Evolutionary conservation across 2,329 filamentous ascomycete genomes (phyloP).

Genomic region (Pyricularia grisea): DNA sequence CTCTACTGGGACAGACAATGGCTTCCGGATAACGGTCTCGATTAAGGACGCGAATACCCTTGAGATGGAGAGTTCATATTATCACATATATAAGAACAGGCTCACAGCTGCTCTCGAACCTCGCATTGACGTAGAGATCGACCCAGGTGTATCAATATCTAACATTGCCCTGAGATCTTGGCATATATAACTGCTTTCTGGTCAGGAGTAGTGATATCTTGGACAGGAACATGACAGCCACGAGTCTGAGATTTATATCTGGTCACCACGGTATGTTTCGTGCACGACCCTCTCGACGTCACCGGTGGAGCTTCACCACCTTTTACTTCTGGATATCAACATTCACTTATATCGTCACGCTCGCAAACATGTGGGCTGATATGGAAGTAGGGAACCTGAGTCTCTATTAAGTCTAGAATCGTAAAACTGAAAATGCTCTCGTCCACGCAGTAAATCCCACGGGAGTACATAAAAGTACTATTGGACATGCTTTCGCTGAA

Average conservation of each 20-base stretch:
- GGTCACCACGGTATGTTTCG: not conserved
- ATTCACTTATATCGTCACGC: too few relatives aligned
- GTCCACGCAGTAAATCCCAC: too few relatives aligned
- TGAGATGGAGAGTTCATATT: not conserved
- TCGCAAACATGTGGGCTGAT: too few relatives aligned
- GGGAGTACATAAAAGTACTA: not conserved
- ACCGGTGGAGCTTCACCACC: not conserved
- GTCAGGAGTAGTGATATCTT: not conserved
- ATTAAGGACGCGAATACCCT: too few relatives aligned
- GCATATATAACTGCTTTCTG: not conserved
- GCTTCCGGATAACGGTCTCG: too few relatives aligned
- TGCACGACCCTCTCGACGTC: not conserved
- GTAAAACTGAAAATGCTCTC: too few relatives aligned
- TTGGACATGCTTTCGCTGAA: not conserved
- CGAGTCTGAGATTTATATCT: not conserved
- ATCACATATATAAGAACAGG: not conserved
- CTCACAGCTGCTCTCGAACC: not conserved
- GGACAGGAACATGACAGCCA: not conserved
- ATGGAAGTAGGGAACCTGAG: too few relatives aligned
- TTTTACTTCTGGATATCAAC: too few relatives aligned
- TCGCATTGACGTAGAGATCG: not conserved
- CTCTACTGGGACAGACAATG: too few relatives aligned
- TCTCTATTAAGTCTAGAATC: too few relatives aligned
- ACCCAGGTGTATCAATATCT: not conserved
- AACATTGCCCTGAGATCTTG: not conserved